A percentile compares a stretch with the other conserved stretches of the same genome.
phyloP scores from a whole-genome alignment of 2,329 filamentous ascomycete genomes.

The Apiospora hydei region DNA sequence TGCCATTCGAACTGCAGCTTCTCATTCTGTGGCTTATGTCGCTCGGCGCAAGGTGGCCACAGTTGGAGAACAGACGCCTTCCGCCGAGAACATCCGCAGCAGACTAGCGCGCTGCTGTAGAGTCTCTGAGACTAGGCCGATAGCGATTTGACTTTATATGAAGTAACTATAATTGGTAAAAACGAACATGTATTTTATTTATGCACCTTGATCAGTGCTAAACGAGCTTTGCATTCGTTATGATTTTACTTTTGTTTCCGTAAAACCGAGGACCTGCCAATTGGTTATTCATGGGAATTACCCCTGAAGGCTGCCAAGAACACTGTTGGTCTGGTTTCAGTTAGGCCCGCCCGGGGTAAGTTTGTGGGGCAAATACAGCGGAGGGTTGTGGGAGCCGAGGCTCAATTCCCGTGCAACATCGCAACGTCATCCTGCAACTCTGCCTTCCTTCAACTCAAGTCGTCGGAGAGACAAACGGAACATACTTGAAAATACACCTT shows the following conservation, averaged over 20 bases:
- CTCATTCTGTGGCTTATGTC: constrained; percentile 28
- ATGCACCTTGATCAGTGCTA: neutral
- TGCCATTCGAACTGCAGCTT: constrained; percentile 21
- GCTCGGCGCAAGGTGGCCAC: neutral
- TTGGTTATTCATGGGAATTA: neutral
- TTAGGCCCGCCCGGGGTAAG: neutral
- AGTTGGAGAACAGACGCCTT: neutral
- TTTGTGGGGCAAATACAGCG: neutral
- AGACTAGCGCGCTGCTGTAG: neutral
- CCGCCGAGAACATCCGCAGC: neutral
- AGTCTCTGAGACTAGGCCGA: no score
- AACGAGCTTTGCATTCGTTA: neutral
- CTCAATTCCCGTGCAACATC: neutral
- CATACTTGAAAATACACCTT: no score
- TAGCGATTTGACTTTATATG: neutral
- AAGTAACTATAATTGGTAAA: no score
- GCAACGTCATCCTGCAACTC: neutral
- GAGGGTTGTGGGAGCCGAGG: constrained; percentile 3
- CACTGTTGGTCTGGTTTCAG: neutral
- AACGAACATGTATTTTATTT: no score
- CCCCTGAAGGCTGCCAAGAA: neutral
- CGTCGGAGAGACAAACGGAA: neutral
- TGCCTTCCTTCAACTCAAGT: neutral
- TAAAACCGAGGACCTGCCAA: neutral
- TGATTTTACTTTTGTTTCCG: accelerated